Evolutionary conservation across 192 early-diverging fungal species (phyloP).

Genomic region (Mortierella antarctica): DNA sequence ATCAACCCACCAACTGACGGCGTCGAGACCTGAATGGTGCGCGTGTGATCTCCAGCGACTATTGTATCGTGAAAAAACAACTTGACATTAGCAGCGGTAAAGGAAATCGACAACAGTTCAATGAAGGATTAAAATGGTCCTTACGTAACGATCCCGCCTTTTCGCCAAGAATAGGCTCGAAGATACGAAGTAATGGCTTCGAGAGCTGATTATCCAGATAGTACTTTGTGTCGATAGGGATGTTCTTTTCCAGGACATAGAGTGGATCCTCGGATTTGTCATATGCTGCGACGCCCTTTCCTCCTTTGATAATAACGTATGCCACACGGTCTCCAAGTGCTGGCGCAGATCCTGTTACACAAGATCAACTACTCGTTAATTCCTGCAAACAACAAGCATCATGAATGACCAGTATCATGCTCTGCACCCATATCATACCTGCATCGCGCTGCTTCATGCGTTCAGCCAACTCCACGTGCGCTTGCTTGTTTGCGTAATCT

Average conservation of each 20-base stretch:
- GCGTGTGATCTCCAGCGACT: constrained; percentile 79
- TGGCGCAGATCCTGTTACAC: constrained; percentile 81
- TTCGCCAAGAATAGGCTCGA: constrained; percentile 95
- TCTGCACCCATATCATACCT: constrained; percentile 38
- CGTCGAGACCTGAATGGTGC: constrained; percentile 87
- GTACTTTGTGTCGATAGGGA: constrained; percentile 97
- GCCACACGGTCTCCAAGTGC: constrained; percentile 96
- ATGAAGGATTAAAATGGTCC: constrained; percentile 10
- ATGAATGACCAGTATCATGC: neutral
- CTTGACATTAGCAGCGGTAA: neutral
- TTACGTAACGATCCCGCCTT: constrained; percentile 85
- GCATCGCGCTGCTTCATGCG: constrained; percentile 97
- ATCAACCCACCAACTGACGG: constrained; percentile 91
- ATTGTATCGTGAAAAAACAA: constrained; percentile 4
- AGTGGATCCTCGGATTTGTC: constrained; percentile 99
- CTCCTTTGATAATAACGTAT: constrained; percentile 93
- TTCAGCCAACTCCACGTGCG: constrained; percentile 95
- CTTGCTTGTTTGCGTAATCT: constrained; percentile 96
- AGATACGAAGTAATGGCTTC: constrained; percentile 93
- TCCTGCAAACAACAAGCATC: neutral
- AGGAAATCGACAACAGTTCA: neutral
- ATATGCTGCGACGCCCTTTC: constrained; percentile 89
- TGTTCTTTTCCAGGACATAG: constrained; percentile 97
- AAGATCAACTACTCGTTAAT: neutral
- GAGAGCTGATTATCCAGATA: constrained; percentile 97